Percentiles rank a stretch among this genome's conserved stretches.
Evolutionary conservation across 2,329 filamentous ascomycete genomes (phyloP).

Genomic region (Calonectria ilicicola): DNA sequence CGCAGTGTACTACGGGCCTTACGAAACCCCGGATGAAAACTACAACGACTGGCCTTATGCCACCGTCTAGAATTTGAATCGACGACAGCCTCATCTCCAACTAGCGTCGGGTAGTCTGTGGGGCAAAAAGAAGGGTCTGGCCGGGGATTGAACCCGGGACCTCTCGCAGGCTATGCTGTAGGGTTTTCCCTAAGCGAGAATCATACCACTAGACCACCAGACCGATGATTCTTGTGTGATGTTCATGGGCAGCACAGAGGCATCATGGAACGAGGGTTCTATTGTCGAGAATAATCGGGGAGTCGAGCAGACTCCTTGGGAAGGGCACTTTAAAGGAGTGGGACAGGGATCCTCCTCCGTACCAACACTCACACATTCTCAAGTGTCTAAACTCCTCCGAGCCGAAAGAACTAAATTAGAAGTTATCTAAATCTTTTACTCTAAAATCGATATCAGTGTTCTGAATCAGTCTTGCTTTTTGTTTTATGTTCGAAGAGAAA

Average conservation of each 20-base stretch:
- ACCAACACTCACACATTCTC: too few relatives aligned
- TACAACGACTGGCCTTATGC: background rate
- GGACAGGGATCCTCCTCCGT: background rate
- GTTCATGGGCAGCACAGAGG: background rate
- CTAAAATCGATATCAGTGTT: too few relatives aligned
- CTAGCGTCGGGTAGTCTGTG: background rate
- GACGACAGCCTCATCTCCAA: background rate
- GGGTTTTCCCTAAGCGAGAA: slow-evolving; percentile 74
- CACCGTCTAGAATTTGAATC: background rate
- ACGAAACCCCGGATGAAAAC: background rate
- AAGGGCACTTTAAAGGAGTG: background rate
- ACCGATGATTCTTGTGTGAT: slow-evolving; percentile 40
- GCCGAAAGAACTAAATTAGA: too few relatives aligned
- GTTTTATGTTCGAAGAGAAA: too few relatives aligned
- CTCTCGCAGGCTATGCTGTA: slow-evolving; percentile 54
- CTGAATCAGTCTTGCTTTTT: too few relatives aligned
- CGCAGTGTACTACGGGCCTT: too few relatives aligned
- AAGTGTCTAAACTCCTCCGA: too few relatives aligned
- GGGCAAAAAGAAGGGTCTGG: slow-evolving; percentile 53
- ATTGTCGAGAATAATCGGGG: background rate
- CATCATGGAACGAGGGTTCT: background rate
- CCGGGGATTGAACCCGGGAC: slow-evolving; percentile 61
- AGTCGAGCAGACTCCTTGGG: too few relatives aligned
- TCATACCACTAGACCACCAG: slow-evolving; percentile 76
- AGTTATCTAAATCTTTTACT: too few relatives aligned